These are phyloP conservation scores for Lasiodiplodia theobromae DNA, from an alignment of 2,329 filamentous ascomycete genomes.

Conservation along the genomic window DNA sequence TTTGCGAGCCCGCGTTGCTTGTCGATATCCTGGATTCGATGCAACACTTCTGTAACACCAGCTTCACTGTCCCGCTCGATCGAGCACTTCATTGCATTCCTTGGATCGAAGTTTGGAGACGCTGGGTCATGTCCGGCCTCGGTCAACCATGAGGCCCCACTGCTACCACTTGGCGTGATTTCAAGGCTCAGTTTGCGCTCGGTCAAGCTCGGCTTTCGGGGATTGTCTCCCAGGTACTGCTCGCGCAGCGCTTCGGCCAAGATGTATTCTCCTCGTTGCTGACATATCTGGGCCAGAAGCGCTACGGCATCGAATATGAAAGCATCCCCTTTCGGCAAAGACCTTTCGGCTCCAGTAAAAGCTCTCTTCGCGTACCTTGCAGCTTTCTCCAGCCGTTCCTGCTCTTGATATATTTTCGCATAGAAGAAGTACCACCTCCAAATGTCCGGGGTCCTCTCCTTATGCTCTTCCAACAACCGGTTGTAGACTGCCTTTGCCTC, in stretches of 20 bases:
- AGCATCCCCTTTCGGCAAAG: conserved; percentile 7
- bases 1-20: conserved; percentile 19
- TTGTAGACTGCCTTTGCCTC: conserved; percentile 25
- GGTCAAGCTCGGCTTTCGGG: conserved; percentile 7
- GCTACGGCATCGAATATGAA: conserved; percentile 19
- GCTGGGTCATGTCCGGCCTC: conserved; percentile 14
- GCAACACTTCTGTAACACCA: conserved; percentile 12
- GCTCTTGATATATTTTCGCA: conserved; percentile 23
- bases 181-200: conserved; percentile 20
- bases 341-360: conserved; percentile 16
- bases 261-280: conserved; percentile 23
- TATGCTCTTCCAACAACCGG: conserved; percentile 15
- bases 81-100: conserved; percentile 1
- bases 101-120: conserved; percentile 17
- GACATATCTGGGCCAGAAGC: conserved; percentile 23
- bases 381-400: conserved; percentile 17
- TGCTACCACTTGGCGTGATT: conserved; percentile 1
- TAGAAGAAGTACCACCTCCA: conserved; percentile 28
- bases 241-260: conserved; percentile 21
- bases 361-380: conserved; percentile 23
- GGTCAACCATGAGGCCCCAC: conserved; percentile 17
- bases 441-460: neutral
- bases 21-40: conserved; percentile 10
- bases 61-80: conserved; percentile 20
- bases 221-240: conserved; percentile 23